Evolutionary conservation across 2,329 filamentous ascomycete species (phyloP), one percentile per base, ranked within the genome.

Genomic region (Ophiosphaerella herpotricha): DNA sequence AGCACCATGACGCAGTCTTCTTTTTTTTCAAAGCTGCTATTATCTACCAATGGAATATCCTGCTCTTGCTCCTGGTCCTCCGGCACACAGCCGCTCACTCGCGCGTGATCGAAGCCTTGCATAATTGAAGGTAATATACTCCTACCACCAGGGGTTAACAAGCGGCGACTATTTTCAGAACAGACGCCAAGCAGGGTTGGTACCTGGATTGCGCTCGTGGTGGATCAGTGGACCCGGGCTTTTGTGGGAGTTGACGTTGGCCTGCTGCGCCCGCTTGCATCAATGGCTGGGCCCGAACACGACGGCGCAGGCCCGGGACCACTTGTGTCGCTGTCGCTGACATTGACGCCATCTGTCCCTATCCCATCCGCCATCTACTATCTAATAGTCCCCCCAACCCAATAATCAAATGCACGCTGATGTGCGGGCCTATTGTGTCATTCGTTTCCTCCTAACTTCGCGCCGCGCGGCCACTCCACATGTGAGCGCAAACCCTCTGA

Each of bases 381-480:
- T 29, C 18, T 21, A 5, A 21, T 5, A 21, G 18, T 21, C 18
- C 4, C 6, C 6, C 11, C 11, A 29, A 5, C 11, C 4, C 11
- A 7, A 29, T 11, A 29, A 29, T 29, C 26, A 7, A 29, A 33
- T 34, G 21, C 24, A 7, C n/a, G 13, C 34, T 29, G 35, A 45
- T 39, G 43, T 7, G 8, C 29, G 12, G 24, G 8, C 21, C 43
- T 11, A 18, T 21, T 23, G 12, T 16, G 12, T 23, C 12, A 8
- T 39, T 23, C 6, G 12, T 39, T 39, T 23, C 23, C 24, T 46
- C 36, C 36, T 34, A 14, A 26, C 14, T 34, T 21, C 40, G 44
- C 42, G 55, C 55, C 57, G 48, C 57, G 57, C 55, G 55, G 50
- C 47, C 24, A 43, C 43, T 56, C 44, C 50, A 52, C 48, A 33